A percentile compares a stretch with the other conserved stretches of the same genome.
These are phyloP conservation scores for Botrytis squamosa DNA, from an alignment of 2,329 filamentous ascomycete genomes.

Conservation along the genomic window DNA sequence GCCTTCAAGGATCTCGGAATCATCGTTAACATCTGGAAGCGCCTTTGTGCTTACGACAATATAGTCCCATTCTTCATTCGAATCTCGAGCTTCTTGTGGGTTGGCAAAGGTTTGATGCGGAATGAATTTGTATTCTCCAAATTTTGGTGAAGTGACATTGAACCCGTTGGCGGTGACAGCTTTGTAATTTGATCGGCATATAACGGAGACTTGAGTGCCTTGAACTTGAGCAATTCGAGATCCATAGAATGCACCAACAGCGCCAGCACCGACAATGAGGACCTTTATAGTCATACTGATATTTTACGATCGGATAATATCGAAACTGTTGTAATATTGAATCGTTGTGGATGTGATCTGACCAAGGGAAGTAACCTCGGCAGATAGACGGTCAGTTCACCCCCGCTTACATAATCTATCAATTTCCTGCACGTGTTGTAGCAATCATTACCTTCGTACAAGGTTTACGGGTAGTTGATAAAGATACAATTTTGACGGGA, in stretches of 20 bases:
- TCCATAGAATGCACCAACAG: constrained; percentile 71
- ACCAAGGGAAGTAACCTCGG: neutral
- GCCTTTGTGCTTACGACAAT: constrained; percentile 39
- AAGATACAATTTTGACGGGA: neutral
- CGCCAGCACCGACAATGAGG: constrained; percentile 64
- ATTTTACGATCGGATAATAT: neutral
- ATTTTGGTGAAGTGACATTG: constrained; percentile 61
- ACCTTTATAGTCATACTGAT: constrained; percentile 45
- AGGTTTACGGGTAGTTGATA: too few species aligned
- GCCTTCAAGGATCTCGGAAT: constrained; percentile 34
- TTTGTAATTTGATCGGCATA: constrained; percentile 72
- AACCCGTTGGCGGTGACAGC: constrained; percentile 62
- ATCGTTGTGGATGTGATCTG: neutral
- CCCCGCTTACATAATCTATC: neutral
- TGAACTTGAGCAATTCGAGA: constrained; percentile 61
- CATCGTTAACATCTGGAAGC: constrained; percentile 37
- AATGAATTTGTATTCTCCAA: constrained; percentile 64
- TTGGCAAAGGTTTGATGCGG: constrained; percentile 63
- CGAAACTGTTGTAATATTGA: neutral
- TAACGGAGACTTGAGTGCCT: constrained; percentile 60
- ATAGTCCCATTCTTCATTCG: constrained; percentile 44
- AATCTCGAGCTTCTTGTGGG: constrained; percentile 45
- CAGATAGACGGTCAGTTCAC: neutral
- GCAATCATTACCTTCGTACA: neutral
- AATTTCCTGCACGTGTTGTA: too few species aligned